Base-by-base conservation (phyloP, 371 early-diverging fungal genomes). In the Mucor velutinosus region DNA sequence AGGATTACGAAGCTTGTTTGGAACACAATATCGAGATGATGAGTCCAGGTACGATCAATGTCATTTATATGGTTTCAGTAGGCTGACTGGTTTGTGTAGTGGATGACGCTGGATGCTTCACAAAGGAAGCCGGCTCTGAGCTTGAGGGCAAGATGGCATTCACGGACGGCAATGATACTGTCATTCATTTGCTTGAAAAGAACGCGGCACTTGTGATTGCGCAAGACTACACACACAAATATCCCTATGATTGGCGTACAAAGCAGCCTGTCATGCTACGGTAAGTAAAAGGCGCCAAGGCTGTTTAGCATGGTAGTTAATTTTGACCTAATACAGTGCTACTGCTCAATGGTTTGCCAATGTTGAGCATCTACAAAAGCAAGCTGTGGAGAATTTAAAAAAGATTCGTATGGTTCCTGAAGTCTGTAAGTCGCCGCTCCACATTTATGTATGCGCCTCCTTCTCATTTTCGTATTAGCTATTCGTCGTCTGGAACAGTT, bases 191-290 rank as follows among this genome's bases (percentile, higher is more conserved):
- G 53, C 75, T 95, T 27, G 67, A 62, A 47, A 58, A 74, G 10
- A 65, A 58, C 7, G 74, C 79, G 7, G 69, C 65, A 17, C 70
- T 93, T 62, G 78, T 90, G 6, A 68, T 70, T 25, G 70, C 79
- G 53, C 49, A 71, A 17, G 73, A 75, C 17, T 87, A 88, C 69
- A 81, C 73, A 5, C 96, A 96, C 79, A 90, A 89, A 65, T 96
- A 95, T 68, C 96, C 96, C 1, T 93, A 94, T 65, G 96, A 95
- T 81, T 96, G 96, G 96, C 86, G 96, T 11, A 93, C 93, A 59
- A 95, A 96, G 76, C 82, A 91, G 65, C 96, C 96, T 8, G 88
- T 95, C 25, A 95, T 95, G 70, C 82, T 86, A 37, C 72, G 86
- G 82, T 85, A 79, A 72, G 25, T 4, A 7, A 8, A 19, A 1